Base-by-base conservation (phyloP, 495 filamentous ascomycete genomes). In the Hypoxylon fuscum region DNA sequence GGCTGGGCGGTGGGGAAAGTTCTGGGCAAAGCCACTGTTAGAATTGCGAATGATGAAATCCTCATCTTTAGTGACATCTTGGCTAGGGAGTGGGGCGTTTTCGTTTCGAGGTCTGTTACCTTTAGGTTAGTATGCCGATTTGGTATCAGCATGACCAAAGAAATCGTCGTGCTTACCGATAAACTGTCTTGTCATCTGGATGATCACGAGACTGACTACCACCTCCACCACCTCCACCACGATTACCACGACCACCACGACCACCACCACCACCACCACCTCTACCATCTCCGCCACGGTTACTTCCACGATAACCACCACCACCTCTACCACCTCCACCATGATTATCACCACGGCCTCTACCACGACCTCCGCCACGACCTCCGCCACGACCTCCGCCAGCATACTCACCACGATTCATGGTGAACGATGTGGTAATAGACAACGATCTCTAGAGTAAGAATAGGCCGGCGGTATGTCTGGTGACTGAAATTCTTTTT, bases 1-100 rank as follows among this genome's bases (percentile, higher is more conserved):
- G 1, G 77, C 82, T 1, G 83, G 84, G 7, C 83, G 78, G 35
- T 64, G 61, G 32, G 72, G 72, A 23, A 70, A 66, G 2, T 55
- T 47, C 0, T 49, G 41, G 17, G 1, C 7, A 7, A 15, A 4
- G 11, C 35, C 35, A 3, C n/a, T 15, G 35, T 38, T 15, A 5
- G 35, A 1, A 15, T 12, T 14, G 35, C n/a, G 5, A 7, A 38
- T n/a, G n/a, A 38, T 38, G 11, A 5, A 1, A 14, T 38, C 12
- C 35, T 38, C 35, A n/a, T 4, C 7, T n/a, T 14, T 15, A 1
- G 35, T 15, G 25, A 27, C 25, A 27, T 27, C 8, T 27, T 3
- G 4, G 25, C 8, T 8, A 8, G 25, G 25, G 25, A 3, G 3
- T 8, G 25, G 25, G 3, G 8, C 25, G 3, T 8, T 8, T 27